A percentile compares a stretch with the other conserved stretches of the same genome.
phyloP scores from a whole-genome alignment of 352 stramenopile species.

The Plasmopara muralis region DNA sequence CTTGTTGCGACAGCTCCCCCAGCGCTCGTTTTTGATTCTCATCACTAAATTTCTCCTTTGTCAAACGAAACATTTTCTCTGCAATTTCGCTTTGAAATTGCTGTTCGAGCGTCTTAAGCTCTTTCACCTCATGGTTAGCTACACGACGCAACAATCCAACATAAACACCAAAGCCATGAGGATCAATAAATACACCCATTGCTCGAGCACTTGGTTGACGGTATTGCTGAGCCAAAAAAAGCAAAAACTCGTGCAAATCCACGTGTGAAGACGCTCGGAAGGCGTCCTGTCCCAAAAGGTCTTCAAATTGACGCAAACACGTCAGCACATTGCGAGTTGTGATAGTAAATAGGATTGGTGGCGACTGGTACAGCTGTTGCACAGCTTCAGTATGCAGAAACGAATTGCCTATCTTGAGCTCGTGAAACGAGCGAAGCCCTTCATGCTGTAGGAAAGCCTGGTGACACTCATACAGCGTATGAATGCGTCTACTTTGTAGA shows the following conservation, averaged over 20 bases:
- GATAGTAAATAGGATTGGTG: slow-evolving; percentile 39
- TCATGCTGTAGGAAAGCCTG: slow-evolving; percentile 59
- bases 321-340: slow-evolving; percentile 64
- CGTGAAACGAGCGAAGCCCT: slow-evolving; percentile 49
- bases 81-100: slow-evolving; percentile 78
- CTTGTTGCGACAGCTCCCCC: slow-evolving; percentile 46
- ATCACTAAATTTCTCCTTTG: slow-evolving; percentile 79
- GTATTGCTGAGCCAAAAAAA: slow-evolving; percentile 66
- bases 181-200: slow-evolving; percentile 63
- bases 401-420: slow-evolving; percentile 73
- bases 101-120: slow-evolving; percentile 72
- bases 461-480: slow-evolving; percentile 74
- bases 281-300: slow-evolving; percentile 51
- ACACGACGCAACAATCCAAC: slow-evolving; percentile 73
- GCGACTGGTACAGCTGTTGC: slow-evolving; percentile 52
- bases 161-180: slow-evolving; percentile 62
- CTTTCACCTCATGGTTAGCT: slow-evolving; percentile 67
- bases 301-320: slow-evolving; percentile 61
- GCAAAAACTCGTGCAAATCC: slow-evolving; percentile 62
- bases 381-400: slow-evolving; percentile 78
- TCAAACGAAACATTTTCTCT: slow-evolving; percentile 73
- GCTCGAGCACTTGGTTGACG: slow-evolving; percentile 46
- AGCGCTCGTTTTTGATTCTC: slow-evolving; percentile 74
- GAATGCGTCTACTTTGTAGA: slow-evolving; percentile 57
- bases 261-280: slow-evolving; percentile 54